Evolutionary conservation across 345 rosid species (phyloP), one percentile per base, ranked within the genome.

Genomic region (Luvunga scandens): DNA sequence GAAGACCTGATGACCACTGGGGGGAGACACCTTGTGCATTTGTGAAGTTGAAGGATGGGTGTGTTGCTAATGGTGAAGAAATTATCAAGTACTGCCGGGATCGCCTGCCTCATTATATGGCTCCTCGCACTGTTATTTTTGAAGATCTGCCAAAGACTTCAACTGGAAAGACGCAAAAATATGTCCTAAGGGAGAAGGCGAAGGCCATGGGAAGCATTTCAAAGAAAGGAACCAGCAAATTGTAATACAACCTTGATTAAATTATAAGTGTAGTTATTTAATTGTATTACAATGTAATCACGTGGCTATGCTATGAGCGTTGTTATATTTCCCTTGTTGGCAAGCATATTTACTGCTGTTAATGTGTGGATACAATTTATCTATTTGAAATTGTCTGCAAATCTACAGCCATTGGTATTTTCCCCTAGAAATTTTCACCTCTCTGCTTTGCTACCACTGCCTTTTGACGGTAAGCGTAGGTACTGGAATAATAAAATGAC

Each of bases 21-120:
- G 98, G 98, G 28, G 94, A 93, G 78, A 89, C 93, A 10, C 91
- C 93, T 55, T 89, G 94, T 76, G 96, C 94, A 33, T 90, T 90
- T 75, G 93, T 93, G 84, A 90, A 88, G 80, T 75, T 91, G 68
- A 93, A 87, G 83, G 89, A 86, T 16, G 90, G 91, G 24, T 42
- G 71, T 21, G 70, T 61, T 48, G 87, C 63, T n/a, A 86, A 70
- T 0, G 84, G 85, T 3, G 83, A 84, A 64, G 93, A 91, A 61
- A 77, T 93, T 42, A 82, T 91, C n/a, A 88, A 79, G 8, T 89
- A 83, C 63, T 93, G 96, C 28, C 84, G 92, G 55, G 83, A 78
- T 22, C 38, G 72, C 38, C 76, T 93, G 82, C 91, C 96, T 1
- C 93, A 50, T 45, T 91, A 86, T 38, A 91, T 93, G 96, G 91